Percentiles rank a stretch among this genome's conserved stretches.
phyloP scores from a whole-genome alignment of 345 rosid genomes.

The Gossypium rotundifolium region DNA sequence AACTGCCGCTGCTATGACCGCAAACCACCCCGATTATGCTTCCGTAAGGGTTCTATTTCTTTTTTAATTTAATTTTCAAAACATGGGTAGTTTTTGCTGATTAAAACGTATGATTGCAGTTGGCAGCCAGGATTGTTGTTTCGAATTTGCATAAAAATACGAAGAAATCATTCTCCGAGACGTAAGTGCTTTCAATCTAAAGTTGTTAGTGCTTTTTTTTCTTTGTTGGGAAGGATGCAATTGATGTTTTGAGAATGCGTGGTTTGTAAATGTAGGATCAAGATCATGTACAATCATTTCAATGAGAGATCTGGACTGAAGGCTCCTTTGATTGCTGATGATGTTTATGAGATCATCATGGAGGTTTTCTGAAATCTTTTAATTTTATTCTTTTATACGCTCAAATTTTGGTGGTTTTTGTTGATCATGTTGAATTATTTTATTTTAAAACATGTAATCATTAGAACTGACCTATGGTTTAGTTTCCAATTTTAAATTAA shows the following conservation, averaged over 20 bases:
- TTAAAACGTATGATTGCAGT: slow-evolving; percentile 31
- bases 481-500: neutral
- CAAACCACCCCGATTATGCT: slow-evolving; percentile 94
- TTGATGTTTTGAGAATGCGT: slow-evolving; percentile 1
- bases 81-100: neutral
- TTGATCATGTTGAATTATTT: neutral
- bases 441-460: neutral
- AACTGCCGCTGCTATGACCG: slow-evolving; percentile 94
- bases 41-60: slow-evolving; percentile 34
- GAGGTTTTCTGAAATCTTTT: slow-evolving; percentile 31
- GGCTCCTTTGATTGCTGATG: slow-evolving; percentile 86
- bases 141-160: slow-evolving; percentile 98
- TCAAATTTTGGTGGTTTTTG: neutral
- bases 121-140: slow-evolving; percentile 97
- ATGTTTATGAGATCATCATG: slow-evolving; percentile 82
- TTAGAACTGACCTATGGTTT: neutral
- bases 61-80: neutral
- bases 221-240: neutral
- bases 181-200: slow-evolving; percentile 47
- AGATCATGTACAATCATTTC: slow-evolving; percentile 79
- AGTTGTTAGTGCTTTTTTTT: neutral
- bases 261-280: slow-evolving; percentile 43
- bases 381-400: neutral
- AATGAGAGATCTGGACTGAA: slow-evolving; percentile 67
- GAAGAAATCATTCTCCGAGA: slow-evolving; percentile 84